phyloP scores from a whole-genome alignment of 116 monocot genomes.

The Zostera marina region DNA sequence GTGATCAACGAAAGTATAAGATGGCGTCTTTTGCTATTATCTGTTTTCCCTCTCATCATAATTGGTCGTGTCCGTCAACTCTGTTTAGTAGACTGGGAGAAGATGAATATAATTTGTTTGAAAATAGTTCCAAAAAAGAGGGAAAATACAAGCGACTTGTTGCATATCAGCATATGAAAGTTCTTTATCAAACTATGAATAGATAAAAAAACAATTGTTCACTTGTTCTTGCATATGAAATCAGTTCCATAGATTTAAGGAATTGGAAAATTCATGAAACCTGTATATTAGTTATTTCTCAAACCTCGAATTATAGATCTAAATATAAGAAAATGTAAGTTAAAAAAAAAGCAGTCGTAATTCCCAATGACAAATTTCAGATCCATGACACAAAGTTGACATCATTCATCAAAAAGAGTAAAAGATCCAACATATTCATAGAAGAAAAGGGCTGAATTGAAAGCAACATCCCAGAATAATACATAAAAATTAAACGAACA shows the following conservation, averaged over 20 bases:
- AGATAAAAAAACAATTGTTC: no score
- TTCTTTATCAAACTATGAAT: no score
- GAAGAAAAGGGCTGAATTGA: neutral
- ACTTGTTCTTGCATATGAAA: no score
- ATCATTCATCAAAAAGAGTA: neutral
- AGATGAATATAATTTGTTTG: neutral
- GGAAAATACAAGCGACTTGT: neutral
- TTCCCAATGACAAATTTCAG: no score
- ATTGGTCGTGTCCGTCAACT: neutral
- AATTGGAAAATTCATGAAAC: neutral
- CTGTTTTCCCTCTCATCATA: slow-evolving; percentile 45
- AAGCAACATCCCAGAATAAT: neutral
- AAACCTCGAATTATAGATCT: neutral
- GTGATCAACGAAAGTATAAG: slow-evolving; percentile 31
- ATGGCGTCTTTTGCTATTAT: slow-evolving; percentile 57
- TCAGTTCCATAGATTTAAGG: neutral
- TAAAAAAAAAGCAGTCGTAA: no score
- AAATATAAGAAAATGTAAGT: neutral
- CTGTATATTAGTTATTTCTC: neutral
- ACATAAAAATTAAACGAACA: neutral
- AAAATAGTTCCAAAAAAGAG: neutral
- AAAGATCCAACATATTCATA: neutral
- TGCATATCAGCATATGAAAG: no score
- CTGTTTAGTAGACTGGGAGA: neutral
- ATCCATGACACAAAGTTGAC: neutral